Conservation (phyloP, 108 stramenopile species). For the Conticribra weissflogii region DNA sequence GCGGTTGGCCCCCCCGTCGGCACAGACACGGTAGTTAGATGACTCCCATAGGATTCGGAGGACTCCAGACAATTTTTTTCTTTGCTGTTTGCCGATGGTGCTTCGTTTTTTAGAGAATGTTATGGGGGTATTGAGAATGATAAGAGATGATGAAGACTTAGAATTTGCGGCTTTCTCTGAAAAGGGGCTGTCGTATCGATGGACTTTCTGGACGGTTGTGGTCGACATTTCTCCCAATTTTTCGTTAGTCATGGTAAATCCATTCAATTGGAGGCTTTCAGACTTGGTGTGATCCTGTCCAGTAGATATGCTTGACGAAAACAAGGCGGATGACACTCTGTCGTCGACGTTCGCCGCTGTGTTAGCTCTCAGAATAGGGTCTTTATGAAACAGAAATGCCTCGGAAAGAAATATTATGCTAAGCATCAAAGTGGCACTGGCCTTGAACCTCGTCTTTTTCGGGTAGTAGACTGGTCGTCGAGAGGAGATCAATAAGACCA, state of each 20-base stretch:
- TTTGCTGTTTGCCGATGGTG: too few species aligned
- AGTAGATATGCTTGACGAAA: too few species aligned
- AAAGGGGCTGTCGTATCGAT: conserved; percentile 46
- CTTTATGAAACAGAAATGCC: too few species aligned
- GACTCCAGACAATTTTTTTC: conserved; percentile 44
- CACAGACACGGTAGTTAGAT: conserved; percentile 78
- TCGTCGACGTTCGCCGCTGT: too few species aligned
- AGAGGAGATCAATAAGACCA: too few species aligned
- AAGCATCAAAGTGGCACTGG: too few species aligned
- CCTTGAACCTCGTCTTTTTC: too few species aligned
- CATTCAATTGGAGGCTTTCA: not conserved
- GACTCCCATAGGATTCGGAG: conserved; percentile 67
- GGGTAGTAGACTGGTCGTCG: too few species aligned
- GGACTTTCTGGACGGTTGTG: not conserved
- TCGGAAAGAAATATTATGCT: too few species aligned
- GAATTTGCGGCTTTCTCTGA: not conserved
- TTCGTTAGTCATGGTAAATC: not conserved
- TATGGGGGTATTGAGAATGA: conserved; percentile 72
- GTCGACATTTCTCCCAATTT: not conserved
- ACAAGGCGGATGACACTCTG: too few species aligned
- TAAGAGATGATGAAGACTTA: conserved; percentile 34
- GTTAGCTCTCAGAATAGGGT: too few species aligned
- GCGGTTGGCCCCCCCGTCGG: conserved; percentile 96
- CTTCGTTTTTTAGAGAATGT: conserved; percentile 12
- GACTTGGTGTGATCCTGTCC: too few species aligned